Evolutionary conservation across 2,329 filamentous ascomycete species (phyloP).

Genomic region (Alternaria sp.): DNA sequence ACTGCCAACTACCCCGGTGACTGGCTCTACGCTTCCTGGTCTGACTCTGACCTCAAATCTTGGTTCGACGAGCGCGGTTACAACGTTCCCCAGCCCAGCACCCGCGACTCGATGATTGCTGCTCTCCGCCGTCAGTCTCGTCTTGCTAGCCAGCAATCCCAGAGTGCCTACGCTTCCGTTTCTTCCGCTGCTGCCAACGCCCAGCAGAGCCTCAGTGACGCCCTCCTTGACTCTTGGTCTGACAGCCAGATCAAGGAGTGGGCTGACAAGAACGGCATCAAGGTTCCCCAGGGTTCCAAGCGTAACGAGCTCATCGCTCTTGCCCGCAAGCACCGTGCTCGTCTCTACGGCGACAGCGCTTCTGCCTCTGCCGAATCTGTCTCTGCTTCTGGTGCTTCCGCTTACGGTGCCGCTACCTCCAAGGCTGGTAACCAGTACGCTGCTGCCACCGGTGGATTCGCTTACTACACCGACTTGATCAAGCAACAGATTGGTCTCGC

Average conservation of each 20-base stretch:
- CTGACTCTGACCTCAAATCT: slow-evolving; percentile 89
- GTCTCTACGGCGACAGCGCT: slow-evolving; percentile 72
- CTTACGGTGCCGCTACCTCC: slow-evolving; percentile 64
- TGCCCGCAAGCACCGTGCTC: slow-evolving; percentile 83
- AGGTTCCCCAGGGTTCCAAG: slow-evolving; percentile 90
- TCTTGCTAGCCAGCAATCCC: slow-evolving; percentile 74
- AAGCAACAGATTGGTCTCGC: slow-evolving; percentile 57
- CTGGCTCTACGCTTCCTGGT: slow-evolving; percentile 93
- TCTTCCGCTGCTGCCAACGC: slow-evolving; percentile 65
- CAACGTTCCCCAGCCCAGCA: slow-evolving; percentile 82
- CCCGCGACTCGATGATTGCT: slow-evolving; percentile 87
- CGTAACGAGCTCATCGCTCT: slow-evolving; percentile 88
- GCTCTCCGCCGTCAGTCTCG: slow-evolving; percentile 90
- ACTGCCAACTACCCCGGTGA: slow-evolving; percentile 87
- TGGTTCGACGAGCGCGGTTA: slow-evolving; percentile 92
- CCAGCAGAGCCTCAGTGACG: slow-evolving; percentile 79
- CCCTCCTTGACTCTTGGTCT: slow-evolving; percentile 87
- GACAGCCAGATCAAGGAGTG: slow-evolving; percentile 92
- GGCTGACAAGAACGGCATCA: slow-evolving; percentile 87
- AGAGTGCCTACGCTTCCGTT: slow-evolving; percentile 56
- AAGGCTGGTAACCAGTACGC: slow-evolving; percentile 18
- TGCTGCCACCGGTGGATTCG: slow-evolving; percentile 63
- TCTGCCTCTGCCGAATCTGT: slow-evolving; percentile 41
- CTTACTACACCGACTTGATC: slow-evolving; percentile 53
- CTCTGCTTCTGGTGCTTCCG: slow-evolving; percentile 56